Percentiles rank a stretch among this genome's conserved stretches.
Evolutionary conservation across 768 basidiomycete species (phyloP).

Genomic region (Kwoniella newhampshirensis): DNA sequence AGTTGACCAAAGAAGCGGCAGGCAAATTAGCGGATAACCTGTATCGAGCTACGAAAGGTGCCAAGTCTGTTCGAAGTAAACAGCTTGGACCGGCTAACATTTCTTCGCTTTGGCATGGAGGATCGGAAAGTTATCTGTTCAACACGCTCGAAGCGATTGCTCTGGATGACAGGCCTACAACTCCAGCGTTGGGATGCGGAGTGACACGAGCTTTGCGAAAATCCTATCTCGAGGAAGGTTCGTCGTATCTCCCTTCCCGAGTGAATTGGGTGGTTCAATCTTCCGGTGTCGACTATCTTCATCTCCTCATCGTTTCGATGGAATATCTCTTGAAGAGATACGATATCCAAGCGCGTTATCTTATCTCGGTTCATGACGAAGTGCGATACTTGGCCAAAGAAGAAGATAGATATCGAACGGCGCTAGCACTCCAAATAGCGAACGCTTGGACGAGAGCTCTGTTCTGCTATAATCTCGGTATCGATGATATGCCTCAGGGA

Average conservation of each 20-base stretch:
- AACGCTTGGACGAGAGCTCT: slow-evolving; percentile 91
- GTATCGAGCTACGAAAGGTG: slow-evolving; percentile 90
- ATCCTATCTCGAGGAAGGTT: slow-evolving; percentile 66
- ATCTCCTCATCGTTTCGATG: slow-evolving; percentile 94
- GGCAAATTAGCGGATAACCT: slow-evolving; percentile 76
- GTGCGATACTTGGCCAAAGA: slow-evolving; percentile 89
- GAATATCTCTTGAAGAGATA: slow-evolving; percentile 78
- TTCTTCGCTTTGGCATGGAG: slow-evolving; percentile 76
- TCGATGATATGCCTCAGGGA: slow-evolving; percentile 93
- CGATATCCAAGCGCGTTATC: slow-evolving; percentile 82
- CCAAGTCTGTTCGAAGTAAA: slow-evolving; percentile 25
- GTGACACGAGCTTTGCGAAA: slow-evolving; percentile 91
- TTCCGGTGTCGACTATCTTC: slow-evolving; percentile 96
- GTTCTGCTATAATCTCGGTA: slow-evolving; percentile 88
- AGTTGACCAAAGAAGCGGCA: slow-evolving; percentile 74
- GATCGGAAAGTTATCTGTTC: slow-evolving; percentile 93
- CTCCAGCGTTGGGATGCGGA: slow-evolving; percentile 90
- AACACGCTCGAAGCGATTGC: slow-evolving; percentile 97
- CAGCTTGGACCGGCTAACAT: slow-evolving; percentile 56
- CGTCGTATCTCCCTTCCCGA: slow-evolving; percentile 89
- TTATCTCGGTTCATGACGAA: slow-evolving; percentile 97
- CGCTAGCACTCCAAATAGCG: slow-evolving; percentile 88
- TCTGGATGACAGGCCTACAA: slow-evolving; percentile 76
- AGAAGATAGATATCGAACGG: slow-evolving; percentile 82
- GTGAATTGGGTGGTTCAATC: slow-evolving; percentile 99